Base-by-base conservation (phyloP, 768 basidiomycete species). In the Kwoniella shandongensis region DNA sequence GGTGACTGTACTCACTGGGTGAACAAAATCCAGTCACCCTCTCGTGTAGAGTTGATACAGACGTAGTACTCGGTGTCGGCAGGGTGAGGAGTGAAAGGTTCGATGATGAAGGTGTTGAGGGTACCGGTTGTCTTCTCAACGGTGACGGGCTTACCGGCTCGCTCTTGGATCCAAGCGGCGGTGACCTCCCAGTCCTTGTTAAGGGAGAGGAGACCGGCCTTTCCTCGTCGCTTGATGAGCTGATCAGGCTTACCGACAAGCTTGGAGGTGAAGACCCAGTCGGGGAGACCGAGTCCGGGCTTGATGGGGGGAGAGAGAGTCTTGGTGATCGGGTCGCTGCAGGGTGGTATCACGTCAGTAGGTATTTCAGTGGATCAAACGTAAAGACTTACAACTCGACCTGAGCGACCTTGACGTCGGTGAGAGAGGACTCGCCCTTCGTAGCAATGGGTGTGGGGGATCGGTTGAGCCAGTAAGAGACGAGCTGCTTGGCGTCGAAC, bases 151-250 rank as follows among this genome's bases (percentile, higher is more conserved):
- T 96, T 96, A 59, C 94, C 93, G 29, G 94, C 93, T 32, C 87
- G 83, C 62, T 87, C 85, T 51, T 81, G 74, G 74, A 98, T 88
- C 93, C 96, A 98, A 47, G 82, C 78, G 74, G 84, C 89, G 20
- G 89, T 89, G 70, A 88, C 88, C 35, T 86, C 81, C 89, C 89
- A 96, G 22, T 82, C 81, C 80, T 93, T 93, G 86, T 98, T 97
- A 65, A 99, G 83, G 32, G 86, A 86, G 62, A 99, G 84, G 13
- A 99, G 83, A 64, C 96, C 96, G 20, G 91, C 91, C 83, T 99
- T 99, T 72, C 96, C 96, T 61, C 96, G 89, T 65, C 96, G 88
- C 82, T 98, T 99, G 85, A 98, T 98, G 79, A 98, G 87, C 80
- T 96, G 92, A 80, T 78, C 77, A 53, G 79, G 79, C 72, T 78